Base-by-base conservation (phyloP, 345 rosid genomes). In the Rhodomyrtus tomentosa region DNA sequence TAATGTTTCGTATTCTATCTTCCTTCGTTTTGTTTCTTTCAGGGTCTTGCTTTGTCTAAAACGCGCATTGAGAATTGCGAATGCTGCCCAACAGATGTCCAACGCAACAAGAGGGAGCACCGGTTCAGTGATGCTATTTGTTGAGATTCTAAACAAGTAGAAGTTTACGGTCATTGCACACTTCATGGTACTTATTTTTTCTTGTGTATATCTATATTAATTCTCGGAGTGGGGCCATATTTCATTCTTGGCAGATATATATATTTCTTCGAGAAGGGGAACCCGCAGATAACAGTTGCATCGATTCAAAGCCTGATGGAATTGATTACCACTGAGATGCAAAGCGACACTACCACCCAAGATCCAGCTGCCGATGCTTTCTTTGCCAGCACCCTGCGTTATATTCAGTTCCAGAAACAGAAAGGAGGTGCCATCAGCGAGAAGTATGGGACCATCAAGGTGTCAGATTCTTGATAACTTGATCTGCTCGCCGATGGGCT, bases 111-210 rank as follows among this genome's bases (percentile, higher is more conserved):
- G 95, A 79, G 98, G 96, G 85, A 91, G 92, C 91, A 87, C 96
- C 14, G 98, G 96, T 87, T 93, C 99, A 24, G 95, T 90, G 50
- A 84, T 89, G 1, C 96, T 97, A 84, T 96, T 97, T 89, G 94
- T 97, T 48, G 99, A 97, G 93, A 95, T 97, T 87, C 87, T 97
- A 88, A 97, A 96, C 93, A 97, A 97, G 99, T 96, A 95, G 32
- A 29, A 18, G 15, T 29, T 49, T 81, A 52, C 29, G 13, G 45
- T 9, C 45, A 18, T 68, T 54, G 48, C 58, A 29, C 10, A 32
- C 13, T 73, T 73, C 25, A 4, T 73, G 20, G 54, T 36, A 49
- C 15, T n/a, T 27, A 58, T 38, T n/a, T 10, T n/a, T 45, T 27
- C 32, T 59, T 52, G 32, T 59, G 62, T 68, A 68, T 18, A 68